Evolutionary conservation across 495 filamentous ascomycete genomes (phyloP).

Genomic region (Glarea lozoyensis): DNA sequence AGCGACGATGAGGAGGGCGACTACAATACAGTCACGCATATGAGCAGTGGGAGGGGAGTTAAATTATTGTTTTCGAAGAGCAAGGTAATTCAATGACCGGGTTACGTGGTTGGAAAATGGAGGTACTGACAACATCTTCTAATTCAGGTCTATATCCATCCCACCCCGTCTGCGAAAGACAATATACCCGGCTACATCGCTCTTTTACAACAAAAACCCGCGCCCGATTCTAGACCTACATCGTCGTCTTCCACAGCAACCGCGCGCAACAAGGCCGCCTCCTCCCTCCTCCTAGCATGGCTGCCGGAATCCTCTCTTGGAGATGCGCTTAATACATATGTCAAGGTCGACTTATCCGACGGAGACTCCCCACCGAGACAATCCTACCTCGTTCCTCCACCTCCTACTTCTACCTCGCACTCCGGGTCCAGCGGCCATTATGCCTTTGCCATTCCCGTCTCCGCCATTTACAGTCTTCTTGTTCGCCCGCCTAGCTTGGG

Average conservation of each 20-base stretch:
- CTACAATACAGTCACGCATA: constrained; percentile 91
- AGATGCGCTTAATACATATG: constrained; percentile 78
- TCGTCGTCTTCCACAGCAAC: constrained; percentile 44
- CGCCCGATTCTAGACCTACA: constrained; percentile 31
- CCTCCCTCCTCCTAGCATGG: constrained; percentile 83
- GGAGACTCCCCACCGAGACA: constrained; percentile 72
- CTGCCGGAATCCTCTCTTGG: constrained; percentile 85
- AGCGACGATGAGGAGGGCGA: constrained; percentile 94
- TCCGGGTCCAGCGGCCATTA: constrained; percentile 68
- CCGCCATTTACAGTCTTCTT: constrained; percentile 80
- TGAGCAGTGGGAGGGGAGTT: constrained; percentile 69
- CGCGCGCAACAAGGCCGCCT: constrained; percentile 25
- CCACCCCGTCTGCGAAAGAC: constrained; percentile 85
- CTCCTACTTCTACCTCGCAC: constrained; percentile 72
- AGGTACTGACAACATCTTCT: constrained; percentile 12
- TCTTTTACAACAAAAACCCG: constrained; percentile 80
- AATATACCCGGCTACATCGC: constrained; percentile 97
- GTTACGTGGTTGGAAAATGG: constrained; percentile 2
- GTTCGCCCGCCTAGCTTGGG: constrained; percentile 88
- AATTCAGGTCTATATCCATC: constrained; percentile 88
- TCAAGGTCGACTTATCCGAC: constrained; percentile 87
- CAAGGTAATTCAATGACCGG: constrained; percentile 51
- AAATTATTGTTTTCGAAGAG: constrained; percentile 96
- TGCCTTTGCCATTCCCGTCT: constrained; percentile 85
- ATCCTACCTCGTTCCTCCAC: constrained; percentile 83